Conservation (phyloP, 176 grass and related monocot species). For the Metroxylon sagu region DNA sequence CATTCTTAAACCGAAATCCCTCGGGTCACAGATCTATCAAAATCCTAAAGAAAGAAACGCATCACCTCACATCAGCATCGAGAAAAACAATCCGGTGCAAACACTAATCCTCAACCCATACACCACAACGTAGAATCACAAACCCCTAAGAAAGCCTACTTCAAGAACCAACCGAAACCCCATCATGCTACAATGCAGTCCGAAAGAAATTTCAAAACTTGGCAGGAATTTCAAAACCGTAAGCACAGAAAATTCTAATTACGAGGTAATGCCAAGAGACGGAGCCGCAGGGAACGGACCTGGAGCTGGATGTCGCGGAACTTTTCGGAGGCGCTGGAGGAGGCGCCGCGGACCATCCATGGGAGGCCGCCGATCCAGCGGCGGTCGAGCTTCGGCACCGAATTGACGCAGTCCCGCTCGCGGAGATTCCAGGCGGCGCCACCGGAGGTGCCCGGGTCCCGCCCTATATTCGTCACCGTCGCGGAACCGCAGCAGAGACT, state of each 20-base stretch:
- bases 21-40: too few species aligned
- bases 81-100: too few species aligned
- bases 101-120: too few species aligned
- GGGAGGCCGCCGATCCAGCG: conserved; percentile 69
- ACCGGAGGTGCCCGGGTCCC: neutral
- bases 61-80: too few species aligned
- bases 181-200: too few species aligned
- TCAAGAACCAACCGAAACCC: too few species aligned
- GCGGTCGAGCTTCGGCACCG: conserved; percentile 69
- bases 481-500: conserved; percentile 49
- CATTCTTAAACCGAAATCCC: too few species aligned
- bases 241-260: neutral
- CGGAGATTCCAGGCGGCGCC: conserved; percentile 21
- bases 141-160: too few species aligned
- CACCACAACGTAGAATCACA: too few species aligned
- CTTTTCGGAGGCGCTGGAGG: conserved; percentile 54
- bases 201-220: neutral
- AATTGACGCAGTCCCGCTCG: conserved; percentile 44
- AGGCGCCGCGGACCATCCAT: conserved; percentile 44
- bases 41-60: too few species aligned
- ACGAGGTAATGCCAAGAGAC: neutral
- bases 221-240: conserved; percentile 8
- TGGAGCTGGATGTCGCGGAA: conserved; percentile 90
- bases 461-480: conserved; percentile 38
- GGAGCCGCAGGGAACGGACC: conserved; percentile 13